These are phyloP conservation scores for Chrysoporthe deuterocubensis DNA, from an alignment of 2,329 filamentous ascomycete species.

Conservation along the genomic window DNA sequence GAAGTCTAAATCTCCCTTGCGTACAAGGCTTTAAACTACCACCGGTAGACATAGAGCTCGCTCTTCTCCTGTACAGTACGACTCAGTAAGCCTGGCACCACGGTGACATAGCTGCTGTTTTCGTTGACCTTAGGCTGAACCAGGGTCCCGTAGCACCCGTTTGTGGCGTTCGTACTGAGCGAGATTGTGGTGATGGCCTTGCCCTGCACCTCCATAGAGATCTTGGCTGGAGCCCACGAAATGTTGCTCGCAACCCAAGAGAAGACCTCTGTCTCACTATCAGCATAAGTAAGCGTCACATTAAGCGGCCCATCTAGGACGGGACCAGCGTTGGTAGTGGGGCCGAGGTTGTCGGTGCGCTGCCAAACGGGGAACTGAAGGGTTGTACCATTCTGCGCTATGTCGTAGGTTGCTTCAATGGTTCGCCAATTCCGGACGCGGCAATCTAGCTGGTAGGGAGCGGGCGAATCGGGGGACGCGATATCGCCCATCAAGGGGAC, in stretches of 20 bases:
- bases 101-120: too few species aligned
- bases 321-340: not conserved
- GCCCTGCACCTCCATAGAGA: not conserved
- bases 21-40: too few species aligned
- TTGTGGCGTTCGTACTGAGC: not conserved
- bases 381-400: not conserved
- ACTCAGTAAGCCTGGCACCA: too few species aligned
- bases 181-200: not conserved
- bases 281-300: not conserved
- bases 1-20: too few species aligned
- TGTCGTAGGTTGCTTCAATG: not conserved
- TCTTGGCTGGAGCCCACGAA: not conserved
- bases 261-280: not conserved
- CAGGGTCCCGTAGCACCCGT: not conserved
- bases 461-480: not conserved
- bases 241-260: not conserved
- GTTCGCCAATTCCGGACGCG: not conserved
- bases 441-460: not conserved
- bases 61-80: too few species aligned
- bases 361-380: slow-evolving; percentile 1
- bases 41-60: too few species aligned
- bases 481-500: not conserved
- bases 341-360: not conserved
- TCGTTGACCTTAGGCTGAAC: too few species aligned
- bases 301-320: not conserved